These are phyloP conservation scores for Suillus subluteus DNA, from an alignment of 768 basidiomycete genomes.

Conservation along the genomic window DNA sequence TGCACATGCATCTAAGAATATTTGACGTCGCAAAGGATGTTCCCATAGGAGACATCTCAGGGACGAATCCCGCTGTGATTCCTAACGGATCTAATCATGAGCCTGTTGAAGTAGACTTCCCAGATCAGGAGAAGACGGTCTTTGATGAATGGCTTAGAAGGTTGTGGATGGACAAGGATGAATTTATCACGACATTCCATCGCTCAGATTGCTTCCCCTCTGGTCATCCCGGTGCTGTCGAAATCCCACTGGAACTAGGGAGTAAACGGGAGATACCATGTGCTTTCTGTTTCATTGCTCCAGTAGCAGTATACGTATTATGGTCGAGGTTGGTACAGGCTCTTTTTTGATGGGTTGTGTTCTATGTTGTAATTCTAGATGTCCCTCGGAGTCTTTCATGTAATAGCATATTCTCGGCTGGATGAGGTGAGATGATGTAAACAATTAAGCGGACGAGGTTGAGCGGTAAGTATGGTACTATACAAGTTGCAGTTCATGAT, in stretches of 20 bases:
- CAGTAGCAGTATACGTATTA: conserved; percentile 52
- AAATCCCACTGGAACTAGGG: conserved; percentile 65
- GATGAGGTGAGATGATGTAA: conserved; percentile 6
- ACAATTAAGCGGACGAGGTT: conserved; percentile 1
- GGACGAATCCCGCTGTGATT: conserved; percentile 36
- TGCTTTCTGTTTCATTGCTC: conserved; percentile 74
- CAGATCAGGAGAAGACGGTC: conserved; percentile 55
- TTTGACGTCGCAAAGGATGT: conserved; percentile 70
- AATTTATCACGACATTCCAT: conserved; percentile 68
- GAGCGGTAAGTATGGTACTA: not conserved
- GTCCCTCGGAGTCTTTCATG: conserved; percentile 1
- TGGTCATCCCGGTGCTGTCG: conserved; percentile 35
- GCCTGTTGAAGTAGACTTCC: conserved; percentile 50
- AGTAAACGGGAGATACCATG: conserved; percentile 58
- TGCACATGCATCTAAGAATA: conserved; percentile 87
- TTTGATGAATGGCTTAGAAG: conserved; percentile 87
- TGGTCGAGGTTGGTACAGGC: conserved; percentile 43
- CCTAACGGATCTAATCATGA: conserved; percentile 31
- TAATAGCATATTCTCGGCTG: conserved; percentile 8
- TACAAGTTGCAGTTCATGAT: conserved; percentile 11
- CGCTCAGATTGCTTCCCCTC: conserved; percentile 50
- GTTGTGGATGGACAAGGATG: conserved; percentile 88
- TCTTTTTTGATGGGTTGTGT: conserved; percentile 22
- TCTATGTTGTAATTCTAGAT: conserved; percentile 14
- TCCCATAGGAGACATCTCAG: conserved; percentile 67